A percentile compares a stretch with the other conserved stretches of the same genome.
phyloP scores from a whole-genome alignment of 192 early-diverging fungal species.

The Podila minutissima region DNA sequence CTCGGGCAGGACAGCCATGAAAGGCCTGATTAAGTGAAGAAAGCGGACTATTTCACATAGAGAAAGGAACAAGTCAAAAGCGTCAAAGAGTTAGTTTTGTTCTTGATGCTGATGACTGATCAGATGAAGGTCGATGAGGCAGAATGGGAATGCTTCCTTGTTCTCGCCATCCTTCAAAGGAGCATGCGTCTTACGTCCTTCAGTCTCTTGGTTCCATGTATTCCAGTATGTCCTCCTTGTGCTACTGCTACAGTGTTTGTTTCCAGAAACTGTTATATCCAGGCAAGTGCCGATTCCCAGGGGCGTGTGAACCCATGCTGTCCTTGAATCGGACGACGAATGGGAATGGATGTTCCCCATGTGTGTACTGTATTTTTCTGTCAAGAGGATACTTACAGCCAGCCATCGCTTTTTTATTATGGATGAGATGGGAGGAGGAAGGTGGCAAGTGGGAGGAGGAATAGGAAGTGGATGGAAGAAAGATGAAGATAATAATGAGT shows the following conservation, averaged over 20 bases:
- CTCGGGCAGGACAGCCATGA: conserved; percentile 98
- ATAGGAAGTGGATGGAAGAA: neutral
- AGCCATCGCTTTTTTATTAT: neutral
- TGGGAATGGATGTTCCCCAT: too few relatives aligned
- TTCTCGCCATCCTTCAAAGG: too few relatives aligned
- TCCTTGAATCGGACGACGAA: neutral
- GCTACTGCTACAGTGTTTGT: too few relatives aligned
- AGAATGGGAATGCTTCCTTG: too few relatives aligned
- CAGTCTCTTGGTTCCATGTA: too few relatives aligned
- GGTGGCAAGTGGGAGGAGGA: neutral
- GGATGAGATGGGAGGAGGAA: neutral
- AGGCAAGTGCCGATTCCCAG: neutral
- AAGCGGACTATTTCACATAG: conserved; percentile 79
- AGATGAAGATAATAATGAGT: neutral
- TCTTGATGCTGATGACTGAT: conserved; percentile 1
- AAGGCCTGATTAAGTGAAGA: conserved; percentile 96
- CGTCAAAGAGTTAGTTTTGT: conserved; percentile 12
- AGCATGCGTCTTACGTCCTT: too few relatives aligned
- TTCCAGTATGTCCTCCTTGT: too few relatives aligned
- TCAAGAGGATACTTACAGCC: neutral
- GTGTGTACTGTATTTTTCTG: too few relatives aligned
- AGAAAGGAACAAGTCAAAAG: conserved; percentile 15
- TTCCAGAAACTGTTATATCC: too few relatives aligned
- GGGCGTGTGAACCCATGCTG: conserved; percentile 1
- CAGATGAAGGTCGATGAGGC: neutral